Base-by-base conservation (phyloP, 441 rosid genomes). In the Erysimum cheiri region DNA sequence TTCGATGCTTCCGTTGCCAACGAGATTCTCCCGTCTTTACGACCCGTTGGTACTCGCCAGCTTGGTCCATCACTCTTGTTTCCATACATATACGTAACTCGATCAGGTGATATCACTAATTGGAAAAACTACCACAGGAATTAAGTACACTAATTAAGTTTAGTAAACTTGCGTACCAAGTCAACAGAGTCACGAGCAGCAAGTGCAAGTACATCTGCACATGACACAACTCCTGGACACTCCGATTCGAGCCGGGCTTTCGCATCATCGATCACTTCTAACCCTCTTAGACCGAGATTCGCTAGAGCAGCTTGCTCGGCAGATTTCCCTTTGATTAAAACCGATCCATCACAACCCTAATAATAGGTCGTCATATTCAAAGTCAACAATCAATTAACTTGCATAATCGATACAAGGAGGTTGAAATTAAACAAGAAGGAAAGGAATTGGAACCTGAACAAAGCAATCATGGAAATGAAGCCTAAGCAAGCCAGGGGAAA, bases 41-140 rank as follows among this genome's bases (percentile, higher is more conserved):
- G 77, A 3, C 97, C 91, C 7, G 93, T 88, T 31, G 92, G 93
- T 28, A 89, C 91, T 57, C 71, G 3, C 95, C 93, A 91, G 56
- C 84, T 85, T 60, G 90, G 93, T 3, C 91, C 97, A 31, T 71
- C 80, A 58, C 84, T 91, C 95, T 87, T 64, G 15, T 65, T 22
- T 14, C 15, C 58, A 52, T 60, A 53, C 31, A 19, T 6, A 36
- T 36, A 33, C 40, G 13, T 15, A 35, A 6, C 46, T 13, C 71
- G n/a, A 33, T 2, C n/a, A n/a, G n/a, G n/a, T 41, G 4, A 57
- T 32, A 47, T 64, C 11, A 33, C n/a, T 24, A n/a, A 7, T 24
- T 22, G 2, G 19, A 2, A 40, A 24, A 43, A 2, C 26, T 48
- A 2, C 11, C 4, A 48, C 5, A 61, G 6, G 5, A 46, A 67